Base-by-base conservation (phyloP, 345 rosid species). In the Linum usitatissimum region DNA sequence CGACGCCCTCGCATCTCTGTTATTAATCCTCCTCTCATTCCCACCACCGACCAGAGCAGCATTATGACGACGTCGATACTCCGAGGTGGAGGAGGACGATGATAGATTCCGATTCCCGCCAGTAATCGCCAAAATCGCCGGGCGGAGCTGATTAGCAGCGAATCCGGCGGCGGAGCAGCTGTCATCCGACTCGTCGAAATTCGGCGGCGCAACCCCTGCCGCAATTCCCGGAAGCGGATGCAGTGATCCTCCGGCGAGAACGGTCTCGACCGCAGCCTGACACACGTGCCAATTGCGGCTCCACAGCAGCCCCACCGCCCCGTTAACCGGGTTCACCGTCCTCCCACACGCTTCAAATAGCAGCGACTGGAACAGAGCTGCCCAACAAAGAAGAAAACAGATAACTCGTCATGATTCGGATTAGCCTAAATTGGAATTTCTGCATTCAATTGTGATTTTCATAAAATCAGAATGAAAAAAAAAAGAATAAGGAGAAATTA, bases 291-390 rank as follows among this genome's bases (percentile, higher is more conserved):
- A 81, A 68, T 79, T 79, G 36, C 88, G 84, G 70, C 78, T 79
- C 68, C 79, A 75, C 65, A 81, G 63, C 40, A 83, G 71, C 28
- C 88, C 88, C 59, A 81, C 83, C 31, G 80, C 84, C 64, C 88
- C 88, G 58, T 77, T 78, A 10, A 83, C 84, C 3, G 84, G 85
- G 70, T 81, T 83, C 38, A 83, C 82, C 20, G 88, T 79, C 3
- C 88, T 68, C n/a, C 85, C 88, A 48, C 88, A 83, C 10, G 85
- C 85, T 69, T 83, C 88, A 30, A 71, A 81, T 61, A 83, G 64
- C 59, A 83, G 72, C 15, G 88, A 83, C 49, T 83, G 83, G 64
- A 79, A 81, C 79, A 83, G 66, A 70, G 75, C 88, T 83, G 55
- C 6, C 12, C 15, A 53, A 6, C 40, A 10, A 39, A 5, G n/a